Evolutionary conservation across 768 basidiomycete genomes (phyloP), one percentile per base, ranked within the genome.

Genomic region (Hemileccinum rubropunctum): DNA sequence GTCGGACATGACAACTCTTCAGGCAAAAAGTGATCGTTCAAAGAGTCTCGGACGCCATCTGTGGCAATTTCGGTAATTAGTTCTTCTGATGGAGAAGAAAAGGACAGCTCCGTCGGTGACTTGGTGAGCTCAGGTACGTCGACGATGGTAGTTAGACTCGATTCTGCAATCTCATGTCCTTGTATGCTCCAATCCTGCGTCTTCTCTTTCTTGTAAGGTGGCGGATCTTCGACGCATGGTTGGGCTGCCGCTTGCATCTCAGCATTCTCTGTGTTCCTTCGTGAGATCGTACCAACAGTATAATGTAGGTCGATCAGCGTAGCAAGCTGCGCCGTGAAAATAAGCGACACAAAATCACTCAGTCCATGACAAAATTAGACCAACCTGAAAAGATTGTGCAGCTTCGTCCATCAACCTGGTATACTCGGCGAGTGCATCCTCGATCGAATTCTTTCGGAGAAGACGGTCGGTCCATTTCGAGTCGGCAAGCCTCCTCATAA

Each of bases 271-370:
- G 39, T 49, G 4, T 40, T 50, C 34, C 18, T 56, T 17, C 32
- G 49, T 12, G 57, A 57, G 36, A 59, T 40, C 26, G 52, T 52
- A 11, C 65, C 70, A 17, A 76, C 57, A 17, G 71, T 65, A 48
- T 72, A 70, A 53, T 79, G 77, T 15, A 79, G 70, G 42, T 75
- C 71, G 35, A 79, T 77, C 5, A 79, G 67, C 0, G 75, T 73
- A 6, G 74, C 71, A 6, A 78, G 68, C 78, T 78, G 35, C 6
- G 30, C 21, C 18, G 4, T 12, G 12, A 44, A 4, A n/a, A n/a
- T 49, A 13, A 37, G 38, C 15, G 42, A 21, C 13, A 50, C 14
- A 18, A 39, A 3, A 30, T 34, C 2, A 30, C 9, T 8, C 28
- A 2, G 5, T 21, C 21, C 15, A 26, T 10, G 18, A 27, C 7